These are phyloP conservation scores for Solanum gracilifrons DNA, from an alignment of 257 asterid genomes.

Conservation along the genomic window DNA sequence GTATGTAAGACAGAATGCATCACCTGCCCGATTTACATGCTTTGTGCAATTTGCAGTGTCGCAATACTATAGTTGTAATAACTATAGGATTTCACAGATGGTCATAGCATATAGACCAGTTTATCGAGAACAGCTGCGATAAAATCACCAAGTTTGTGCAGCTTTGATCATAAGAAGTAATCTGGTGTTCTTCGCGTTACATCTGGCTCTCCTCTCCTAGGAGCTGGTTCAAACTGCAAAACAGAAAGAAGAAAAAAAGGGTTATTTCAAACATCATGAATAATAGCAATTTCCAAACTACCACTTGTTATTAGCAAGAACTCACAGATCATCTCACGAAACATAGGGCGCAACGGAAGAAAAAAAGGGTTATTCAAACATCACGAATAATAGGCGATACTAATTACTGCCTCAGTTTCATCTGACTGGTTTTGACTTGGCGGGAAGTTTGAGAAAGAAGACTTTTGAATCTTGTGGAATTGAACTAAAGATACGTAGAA, in stretches of 20 bases:
- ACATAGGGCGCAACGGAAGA: background rate
- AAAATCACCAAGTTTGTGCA: constrained; percentile 13
- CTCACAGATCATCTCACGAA: background rate
- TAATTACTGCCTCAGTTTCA: no score
- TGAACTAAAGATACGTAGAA: no score
- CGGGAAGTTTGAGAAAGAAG: no score
- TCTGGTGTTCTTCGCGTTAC: constrained; percentile 87
- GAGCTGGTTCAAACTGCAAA: constrained; percentile 84
- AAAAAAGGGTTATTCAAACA: no score
- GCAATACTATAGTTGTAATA: background rate
- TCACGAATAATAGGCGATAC: background rate
- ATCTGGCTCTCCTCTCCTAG: constrained; percentile 80
- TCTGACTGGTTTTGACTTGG: no score
- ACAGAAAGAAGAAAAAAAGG: background rate
- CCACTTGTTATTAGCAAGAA: background rate
- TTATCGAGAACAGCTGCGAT: constrained; percentile 2
- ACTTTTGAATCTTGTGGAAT: no score
- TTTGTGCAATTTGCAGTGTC: constrained; percentile 1
- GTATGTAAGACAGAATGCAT: background rate
- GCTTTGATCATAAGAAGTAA: constrained; percentile 54
- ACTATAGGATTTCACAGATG: constrained; percentile 3
- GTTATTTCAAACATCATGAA: background rate
- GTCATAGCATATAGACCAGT: constrained; percentile 24
- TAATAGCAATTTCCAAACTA: background rate
- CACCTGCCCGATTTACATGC: background rate